Evolutionary conservation across 73 alveolate genomes (phyloP), one percentile per base, ranked within the genome.

Genomic region (Blepharisma japonicum): DNA sequence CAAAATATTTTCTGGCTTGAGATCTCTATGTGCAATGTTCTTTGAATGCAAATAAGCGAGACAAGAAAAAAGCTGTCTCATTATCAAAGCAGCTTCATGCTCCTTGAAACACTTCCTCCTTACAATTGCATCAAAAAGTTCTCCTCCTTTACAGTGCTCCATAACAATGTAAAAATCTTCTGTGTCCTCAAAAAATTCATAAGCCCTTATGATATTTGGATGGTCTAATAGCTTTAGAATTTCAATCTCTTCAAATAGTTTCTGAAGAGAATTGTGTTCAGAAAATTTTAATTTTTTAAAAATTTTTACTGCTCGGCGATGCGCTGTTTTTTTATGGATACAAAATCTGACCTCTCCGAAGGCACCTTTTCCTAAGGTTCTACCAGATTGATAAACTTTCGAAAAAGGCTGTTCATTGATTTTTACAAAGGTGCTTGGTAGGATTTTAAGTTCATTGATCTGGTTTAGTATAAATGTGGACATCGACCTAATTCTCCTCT

Each of bases 21-120:
- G 80, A 88, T 94, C 99, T 77, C 99, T 90, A 84, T 95, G 98
- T 18, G 93, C 94, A 45, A 95, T 90, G 6, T 95, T 96, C 55
- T 81, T 87, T 55, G 91, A 82, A 83, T 95, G 99, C 66, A 92
- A 87, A 88, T 90, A 90, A 4, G 90, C 83, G 14, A 90, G 83
- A 20, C 95, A 95, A 55, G 87, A 55, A 66, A 90, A 56, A 7
- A 90, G 84, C 83, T 90, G 84, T 56, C 86, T 80, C 81, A 90
- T 90, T 20, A 87, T 79, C 55, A 23, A 46, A 5, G 90, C 90
- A 8, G 82, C 85, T 9, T 18, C 25, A 27, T 83, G 27, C 27
- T 45, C 77, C n/a, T 32, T 55, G 0, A 48, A 32, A 3, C 48
- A 67, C 7, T 20, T 18, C 0, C 9, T 14, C 49, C 45, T 20